Evolutionary conservation across 768 basidiomycete genomes (phyloP), one percentile per base, ranked within the genome.

Genomic region (Amanita rimosa): DNA sequence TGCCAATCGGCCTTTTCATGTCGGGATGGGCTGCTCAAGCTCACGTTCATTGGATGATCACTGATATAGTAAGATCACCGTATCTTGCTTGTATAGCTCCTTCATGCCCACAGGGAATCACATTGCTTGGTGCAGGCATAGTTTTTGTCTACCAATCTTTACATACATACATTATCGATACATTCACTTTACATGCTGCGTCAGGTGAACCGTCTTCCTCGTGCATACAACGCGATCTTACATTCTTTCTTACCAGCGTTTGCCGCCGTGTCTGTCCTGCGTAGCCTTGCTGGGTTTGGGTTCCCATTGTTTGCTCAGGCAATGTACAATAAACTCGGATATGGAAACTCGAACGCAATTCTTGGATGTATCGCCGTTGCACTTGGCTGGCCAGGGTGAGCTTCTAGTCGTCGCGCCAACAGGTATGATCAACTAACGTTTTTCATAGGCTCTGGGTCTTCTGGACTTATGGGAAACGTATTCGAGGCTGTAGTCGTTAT

Each of bases 231-330:
- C n/a, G n/a, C 11, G 24, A 8, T 34, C 22, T 58, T n/a, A 41
- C 24, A 6, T 22, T 10, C 22, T 17, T 46, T 22, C 16, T 31
- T 48, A 34, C 36, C 42, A 76, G 81, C 83, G 2, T 63, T 89
- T 8, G 83, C 83, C 0, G 82, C 83, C 0, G 76, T 77, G 16
- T 65, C 79, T 0, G 81, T 63, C 58, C 58, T 86, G 14, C 77
- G 86, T 17, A 78, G 81, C 0, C 48, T 85, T 0, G 75, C 77
- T 1, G 86, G 86, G 0, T 88, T 85, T 46, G 78, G 73, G 1
- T 87, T 90, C 58, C 87, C 86, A 1, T 64, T 89, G 14, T 89
- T 89, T 55, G 83, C 79, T 3, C 78, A 81, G 17, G 66, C 73
- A 33, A 83, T 88, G 77, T 87, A 75, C 61, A 59, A 66, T 0